Conservation (phyloP, 1,284 basidiomycete genomes). For the Cronartium quercuum region DNA sequence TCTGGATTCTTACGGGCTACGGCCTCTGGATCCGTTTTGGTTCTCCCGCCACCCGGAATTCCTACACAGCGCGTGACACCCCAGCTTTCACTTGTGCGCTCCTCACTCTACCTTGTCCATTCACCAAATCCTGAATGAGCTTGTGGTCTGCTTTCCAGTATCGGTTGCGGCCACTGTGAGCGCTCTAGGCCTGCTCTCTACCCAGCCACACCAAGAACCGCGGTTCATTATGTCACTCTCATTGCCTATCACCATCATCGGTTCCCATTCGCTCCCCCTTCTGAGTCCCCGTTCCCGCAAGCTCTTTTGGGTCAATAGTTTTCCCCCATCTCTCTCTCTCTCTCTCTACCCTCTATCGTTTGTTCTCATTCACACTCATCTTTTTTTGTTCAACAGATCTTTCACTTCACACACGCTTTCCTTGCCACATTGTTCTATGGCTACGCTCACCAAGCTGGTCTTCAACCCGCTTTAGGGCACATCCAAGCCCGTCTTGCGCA, state of each 20-base stretch:
- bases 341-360: not conserved
- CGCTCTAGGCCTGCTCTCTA: constrained; percentile 44
- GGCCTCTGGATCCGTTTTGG: not conserved
- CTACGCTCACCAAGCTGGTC: constrained; percentile 24
- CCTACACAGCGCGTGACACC: too few species aligned
- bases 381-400: not conserved
- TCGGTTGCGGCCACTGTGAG: constrained; percentile 39
- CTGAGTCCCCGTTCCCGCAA: not conserved
- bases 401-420: constrained; percentile 20
- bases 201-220: constrained; percentile 50
- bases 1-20: constrained; percentile 7
- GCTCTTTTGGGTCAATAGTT: constrained; percentile 17
- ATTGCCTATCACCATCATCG: constrained; percentile 43
- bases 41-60: too few species aligned
- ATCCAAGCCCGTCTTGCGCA: not conserved
- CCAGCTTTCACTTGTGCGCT: too few species aligned
- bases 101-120: too few species aligned
- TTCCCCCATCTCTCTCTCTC: too few species aligned
- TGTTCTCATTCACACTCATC: not conserved
- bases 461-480: not conserved
- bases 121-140: too few species aligned
- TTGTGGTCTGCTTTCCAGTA: not conserved
- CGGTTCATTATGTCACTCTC: constrained; percentile 49
- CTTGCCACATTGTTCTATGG: constrained; percentile 4
- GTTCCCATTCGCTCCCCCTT: constrained; percentile 9